Conservation (phyloP, 129 eudicot species). For the Chrysanthemum makinoi region DNA sequence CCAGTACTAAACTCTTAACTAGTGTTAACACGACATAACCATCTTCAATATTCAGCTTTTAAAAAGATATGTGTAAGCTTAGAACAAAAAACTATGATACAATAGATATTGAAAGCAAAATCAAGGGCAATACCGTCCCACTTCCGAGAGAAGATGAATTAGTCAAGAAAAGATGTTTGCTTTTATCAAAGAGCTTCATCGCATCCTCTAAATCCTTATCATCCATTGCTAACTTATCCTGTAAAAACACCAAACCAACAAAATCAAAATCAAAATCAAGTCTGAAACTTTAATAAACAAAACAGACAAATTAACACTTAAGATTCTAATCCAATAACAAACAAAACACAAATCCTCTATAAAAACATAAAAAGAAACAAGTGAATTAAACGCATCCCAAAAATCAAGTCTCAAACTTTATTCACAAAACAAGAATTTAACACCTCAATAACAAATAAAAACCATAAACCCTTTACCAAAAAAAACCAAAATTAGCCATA, state of each 20-base stretch:
- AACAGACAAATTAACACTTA: background rate
- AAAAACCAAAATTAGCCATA: background rate
- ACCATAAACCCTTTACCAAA: background rate
- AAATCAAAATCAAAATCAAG: background rate
- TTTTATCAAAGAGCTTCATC: slow-evolving; percentile 50
- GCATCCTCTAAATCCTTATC: slow-evolving; percentile 50
- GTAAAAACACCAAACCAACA: slow-evolving; percentile 6
- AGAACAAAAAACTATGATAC: slow-evolving; percentile 1
- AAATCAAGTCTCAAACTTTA: background rate
- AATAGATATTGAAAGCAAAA: background rate
- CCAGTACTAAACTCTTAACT: background rate
- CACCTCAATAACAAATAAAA: too few relatives aligned
- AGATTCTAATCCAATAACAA: background rate
- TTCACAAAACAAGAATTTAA: too few relatives aligned
- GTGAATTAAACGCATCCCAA: background rate
- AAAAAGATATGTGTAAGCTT: background rate
- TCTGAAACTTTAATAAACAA: background rate
- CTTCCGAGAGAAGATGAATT: slow-evolving; percentile 56
- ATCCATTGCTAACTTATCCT: slow-evolving; percentile 58
- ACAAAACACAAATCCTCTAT: background rate
- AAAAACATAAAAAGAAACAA: background rate
- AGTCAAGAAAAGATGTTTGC: slow-evolving; percentile 60
- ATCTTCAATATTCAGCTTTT: too few relatives aligned
- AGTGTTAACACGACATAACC: background rate
- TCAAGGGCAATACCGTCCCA: slow-evolving; percentile 47